A percentile compares a stretch with the other conserved stretches of the same genome.
phyloP scores from a whole-genome alignment of 352 stramenopile species.

The Globisporangium iwayamae region DNA sequence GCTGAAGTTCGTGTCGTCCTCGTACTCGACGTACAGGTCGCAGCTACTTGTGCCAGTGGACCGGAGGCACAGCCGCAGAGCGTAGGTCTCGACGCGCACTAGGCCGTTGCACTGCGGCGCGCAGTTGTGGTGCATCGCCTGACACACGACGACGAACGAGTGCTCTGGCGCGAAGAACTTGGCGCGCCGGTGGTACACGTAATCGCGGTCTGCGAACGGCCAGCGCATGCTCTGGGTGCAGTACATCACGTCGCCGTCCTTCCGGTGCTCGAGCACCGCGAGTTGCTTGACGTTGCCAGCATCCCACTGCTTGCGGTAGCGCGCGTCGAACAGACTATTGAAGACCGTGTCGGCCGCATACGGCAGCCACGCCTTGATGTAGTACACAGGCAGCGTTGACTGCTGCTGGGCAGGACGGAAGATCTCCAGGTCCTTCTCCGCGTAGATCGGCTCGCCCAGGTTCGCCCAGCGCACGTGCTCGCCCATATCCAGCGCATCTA shows the following conservation, averaged over 20 bases:
- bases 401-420: conserved; percentile 47
- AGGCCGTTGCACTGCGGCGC: conserved; percentile 33
- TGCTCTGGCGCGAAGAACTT: conserved; percentile 53
- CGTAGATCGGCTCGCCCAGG: conserved; percentile 65
- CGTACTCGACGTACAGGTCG: conserved; percentile 72
- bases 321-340: conserved; percentile 53
- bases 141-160: conserved; percentile 64
- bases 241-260: conserved; percentile 65
- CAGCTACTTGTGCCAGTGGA: conserved; percentile 52
- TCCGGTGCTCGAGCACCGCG: conserved; percentile 41
- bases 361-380: conserved; percentile 64
- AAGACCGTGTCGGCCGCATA: conserved; percentile 71
- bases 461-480: conserved; percentile 59
- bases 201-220: conserved; percentile 70
- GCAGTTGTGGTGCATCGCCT: conserved; percentile 47
- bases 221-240: conserved; percentile 51
- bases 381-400: conserved; percentile 65
- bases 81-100: conserved; percentile 66
- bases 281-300: conserved; percentile 32
- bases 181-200: conserved; percentile 67
- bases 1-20: conserved; percentile 76
- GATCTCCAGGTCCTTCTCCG: conserved; percentile 70
- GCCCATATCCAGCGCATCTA: conserved; percentile 67
- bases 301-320: conserved; percentile 62
- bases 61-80: conserved; percentile 56